Base-by-base conservation (phyloP, 352 stramenopile genomes). In the Pythium phragmitis region DNA sequence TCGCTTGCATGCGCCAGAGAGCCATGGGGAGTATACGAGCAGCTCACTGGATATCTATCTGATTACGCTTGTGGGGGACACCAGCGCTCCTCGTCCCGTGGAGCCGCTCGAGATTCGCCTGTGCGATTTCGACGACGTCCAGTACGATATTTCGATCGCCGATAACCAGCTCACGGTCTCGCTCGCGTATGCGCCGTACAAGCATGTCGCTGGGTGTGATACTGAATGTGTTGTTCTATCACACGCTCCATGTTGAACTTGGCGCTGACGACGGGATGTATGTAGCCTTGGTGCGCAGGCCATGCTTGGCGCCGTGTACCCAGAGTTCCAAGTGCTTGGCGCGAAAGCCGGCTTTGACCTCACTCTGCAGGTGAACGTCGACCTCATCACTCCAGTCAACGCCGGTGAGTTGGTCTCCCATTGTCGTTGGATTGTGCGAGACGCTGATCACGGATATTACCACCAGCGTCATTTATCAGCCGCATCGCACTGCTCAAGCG, bases 91-190 rank as follows among this genome's bases (percentile, higher is more conserved):
- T 67, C 84, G 84, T 39, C 86, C 86, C 13, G 82, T 94, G 30
- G 68, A 90, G 61, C 75, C 82, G 30, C 65, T 92, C 28, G 81
- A 92, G 68, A 90, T 94, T 60, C 80, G 79, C 37, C 57, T 94
- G 52, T 92, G 84, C 61, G 86, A 94, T 58, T 94, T 94, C 75
- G 86, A 94, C 74, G 86, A 94, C 74, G 82, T 90, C 48, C 84
- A 94, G 70, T 92, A 92, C 67, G 80, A 91, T 58, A 65, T 92
- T 60, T 92, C 83, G 28, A 93, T 94, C 56, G 77, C 57, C 33
- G 72, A 84, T 62, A 87, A 80, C 63, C 65, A 72, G 61, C 65
- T 94, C 46, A 81, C 82, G 23, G 67, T 94, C 58, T 92, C 83
- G 23, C 80, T 94, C 66, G 78, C 80, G 48, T 94, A 94, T 61